phyloP scores from a whole-genome alignment of 192 early-diverging fungal genomes.

The Rhizophagus clarus region DNA sequence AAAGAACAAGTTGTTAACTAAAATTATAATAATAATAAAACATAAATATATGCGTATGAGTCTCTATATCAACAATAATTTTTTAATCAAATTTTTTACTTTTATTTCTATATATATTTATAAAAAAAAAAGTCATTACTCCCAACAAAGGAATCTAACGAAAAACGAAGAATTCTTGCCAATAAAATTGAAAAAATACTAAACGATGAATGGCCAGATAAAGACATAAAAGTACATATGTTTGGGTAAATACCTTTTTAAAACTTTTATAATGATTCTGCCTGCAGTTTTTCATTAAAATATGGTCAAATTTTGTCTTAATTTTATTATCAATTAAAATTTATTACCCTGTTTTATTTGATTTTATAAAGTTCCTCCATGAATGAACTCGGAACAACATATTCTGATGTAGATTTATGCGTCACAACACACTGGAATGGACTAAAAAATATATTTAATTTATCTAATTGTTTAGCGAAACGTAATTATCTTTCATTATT shows the following conservation, averaged over 20 bases:
- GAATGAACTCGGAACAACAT: constrained; percentile 82
- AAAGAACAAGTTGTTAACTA: no score
- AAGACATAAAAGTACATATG: constrained; percentile 75
- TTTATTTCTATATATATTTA: not conserved
- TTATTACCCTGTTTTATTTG: not conserved
- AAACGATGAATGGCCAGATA: constrained; percentile 78
- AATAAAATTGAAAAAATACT: constrained; percentile 82
- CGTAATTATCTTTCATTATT: constrained; percentile 44
- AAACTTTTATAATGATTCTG: not conserved
- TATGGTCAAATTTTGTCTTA: not conserved
- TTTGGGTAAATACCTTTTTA: constrained; percentile 71
- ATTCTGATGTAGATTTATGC: constrained; percentile 92
- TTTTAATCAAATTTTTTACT: not conserved
- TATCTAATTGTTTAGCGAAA: constrained; percentile 75
- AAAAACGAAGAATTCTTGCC: constrained; percentile 66
- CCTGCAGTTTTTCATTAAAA: not conserved
- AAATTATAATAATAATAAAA: no score
- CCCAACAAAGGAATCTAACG: constrained; percentile 69
- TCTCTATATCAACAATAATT: no score
- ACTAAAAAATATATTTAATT: constrained; percentile 69
- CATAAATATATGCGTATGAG: no score
- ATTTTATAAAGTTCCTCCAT: constrained; percentile 68
- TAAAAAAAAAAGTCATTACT: constrained; percentile 41
- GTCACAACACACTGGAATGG: constrained; percentile 85
- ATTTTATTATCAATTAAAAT: not conserved